phyloP scores from a whole-genome alignment of 768 basidiomycete species.

The Mycena capillaripes region DNA sequence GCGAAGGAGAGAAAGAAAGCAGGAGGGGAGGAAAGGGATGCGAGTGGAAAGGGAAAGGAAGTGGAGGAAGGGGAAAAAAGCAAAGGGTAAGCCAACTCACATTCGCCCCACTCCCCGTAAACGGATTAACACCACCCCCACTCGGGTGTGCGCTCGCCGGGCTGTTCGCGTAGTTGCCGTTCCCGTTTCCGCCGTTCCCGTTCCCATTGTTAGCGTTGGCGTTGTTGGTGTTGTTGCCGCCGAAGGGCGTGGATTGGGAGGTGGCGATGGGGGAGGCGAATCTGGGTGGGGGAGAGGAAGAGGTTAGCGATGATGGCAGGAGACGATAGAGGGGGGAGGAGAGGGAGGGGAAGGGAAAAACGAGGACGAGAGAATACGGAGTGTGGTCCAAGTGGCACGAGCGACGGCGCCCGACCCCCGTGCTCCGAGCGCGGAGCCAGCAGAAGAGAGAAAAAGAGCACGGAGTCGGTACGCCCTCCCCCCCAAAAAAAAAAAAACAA shows the following conservation, averaged over 20 bases:
- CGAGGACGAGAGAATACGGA: background rate
- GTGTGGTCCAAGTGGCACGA: too few species aligned
- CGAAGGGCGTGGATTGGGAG: conserved; percentile 16
- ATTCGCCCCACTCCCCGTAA: conserved; percentile 1
- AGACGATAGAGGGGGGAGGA: conserved; percentile 54
- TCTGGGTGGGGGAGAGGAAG: conserved; percentile 13
- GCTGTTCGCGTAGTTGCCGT: background rate
- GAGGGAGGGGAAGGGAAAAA: conserved; percentile 56
- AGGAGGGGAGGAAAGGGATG: too few species aligned
- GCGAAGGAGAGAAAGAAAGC: too few species aligned
- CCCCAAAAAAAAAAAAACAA: too few species aligned
- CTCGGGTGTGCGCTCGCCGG: conserved; percentile 30
- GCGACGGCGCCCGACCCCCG: too few species aligned
- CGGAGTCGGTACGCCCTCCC: too few species aligned
- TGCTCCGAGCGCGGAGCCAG: too few species aligned
- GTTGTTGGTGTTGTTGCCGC: conserved; percentile 4
- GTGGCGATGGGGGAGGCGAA: conserved; percentile 50
- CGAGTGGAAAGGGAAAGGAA: background rate
- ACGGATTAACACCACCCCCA: conserved; percentile 21
- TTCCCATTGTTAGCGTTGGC: background rate
- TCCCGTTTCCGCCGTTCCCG: too few species aligned
- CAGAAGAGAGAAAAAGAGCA: too few species aligned
- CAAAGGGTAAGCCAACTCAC: background rate
- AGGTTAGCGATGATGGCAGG: background rate
- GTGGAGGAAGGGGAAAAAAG: too few species aligned